These are phyloP conservation scores for Neonothopanus nambi DNA, from an alignment of 1,284 basidiomycete species.

Conservation along the genomic window DNA sequence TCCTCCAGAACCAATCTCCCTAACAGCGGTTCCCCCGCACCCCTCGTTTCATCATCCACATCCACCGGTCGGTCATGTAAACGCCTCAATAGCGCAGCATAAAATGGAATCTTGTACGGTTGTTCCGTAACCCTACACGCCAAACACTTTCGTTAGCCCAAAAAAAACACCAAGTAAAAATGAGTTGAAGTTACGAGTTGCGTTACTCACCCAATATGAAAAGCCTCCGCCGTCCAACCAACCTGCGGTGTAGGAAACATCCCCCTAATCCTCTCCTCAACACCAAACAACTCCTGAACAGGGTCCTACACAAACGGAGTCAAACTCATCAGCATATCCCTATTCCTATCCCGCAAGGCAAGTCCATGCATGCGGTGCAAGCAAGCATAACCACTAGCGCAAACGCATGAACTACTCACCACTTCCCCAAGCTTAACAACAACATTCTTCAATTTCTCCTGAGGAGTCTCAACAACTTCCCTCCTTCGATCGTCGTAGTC, in stretches of 20 bases:
- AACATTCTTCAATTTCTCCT: constrained; percentile 66
- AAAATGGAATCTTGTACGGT: constrained; percentile 89
- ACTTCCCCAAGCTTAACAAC: constrained; percentile 83
- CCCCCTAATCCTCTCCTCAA: constrained; percentile 66
- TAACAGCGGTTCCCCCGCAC: constrained; percentile 47
- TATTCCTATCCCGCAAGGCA: no score
- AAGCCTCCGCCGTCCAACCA: constrained; percentile 70
- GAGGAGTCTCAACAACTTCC: constrained; percentile 67
- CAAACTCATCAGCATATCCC: no score
- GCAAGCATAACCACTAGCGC: constrained; percentile 17
- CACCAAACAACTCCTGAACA: constrained; percentile 64
- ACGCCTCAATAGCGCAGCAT: constrained; percentile 77
- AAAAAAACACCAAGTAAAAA: not conserved
- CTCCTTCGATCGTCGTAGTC: constrained; percentile 65
- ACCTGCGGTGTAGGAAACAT: constrained; percentile 58
- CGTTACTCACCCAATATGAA: constrained; percentile 67
- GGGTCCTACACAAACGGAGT: no score
- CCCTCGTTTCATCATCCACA: constrained; percentile 41
- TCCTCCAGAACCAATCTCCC: constrained; percentile 84
- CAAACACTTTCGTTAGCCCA: no score
- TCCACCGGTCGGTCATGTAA: constrained; percentile 61
- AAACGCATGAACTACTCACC: constrained; percentile 48
- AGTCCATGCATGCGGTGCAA: no score
- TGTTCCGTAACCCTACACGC: constrained; percentile 82
- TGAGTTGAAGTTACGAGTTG: not conserved